Base-by-base conservation (phyloP, 148 eudicot species). In the Rhododendron henanense region DNA sequence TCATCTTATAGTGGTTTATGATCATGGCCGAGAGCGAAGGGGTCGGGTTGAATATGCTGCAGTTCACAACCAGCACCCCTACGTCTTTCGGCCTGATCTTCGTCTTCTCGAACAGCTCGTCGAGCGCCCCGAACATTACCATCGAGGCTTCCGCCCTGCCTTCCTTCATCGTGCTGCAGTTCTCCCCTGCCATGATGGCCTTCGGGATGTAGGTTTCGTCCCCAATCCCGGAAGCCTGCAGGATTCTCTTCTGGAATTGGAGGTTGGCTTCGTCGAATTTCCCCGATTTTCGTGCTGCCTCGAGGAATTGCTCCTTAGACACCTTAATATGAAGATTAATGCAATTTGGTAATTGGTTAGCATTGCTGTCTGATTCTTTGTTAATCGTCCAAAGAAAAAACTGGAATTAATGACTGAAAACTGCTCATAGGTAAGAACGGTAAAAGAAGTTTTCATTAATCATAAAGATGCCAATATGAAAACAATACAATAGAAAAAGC, bases 11-110 rank as follows among this genome's bases (percentile, higher is more conserved):
- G 85, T 94, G 98, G 80, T 97, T 97, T 55, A 97, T 97, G 35
- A 97, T 92, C 99, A 97, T 97, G 71, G 99, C 98, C 2, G 99
- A 97, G 1, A 97, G 92, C 1, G 99, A 97, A 0, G 99, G 99
- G 1, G 99, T 97, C 0, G 99, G 99, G 90, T 95, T 97, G 89
- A 97, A 97, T 18, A 95, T 92, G 92, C 99, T 97, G 93, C 99
- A 97, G 87, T 97, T 97, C n/a, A 97, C 98, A 8, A 97, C 98
- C 33, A 97, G 92, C 21, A 97, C 87, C 0, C 99, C 99, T 0
- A 97, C 92, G 80, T 97, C 99, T 73, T 97, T 97, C 0, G 99
- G 93, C 1, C 96, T 90, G 37, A 95, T 90, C 9, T 87, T 15
- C 0, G 98, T 93, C 84, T 94, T 95, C 84, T 95, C 94, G 55